Conservation (phyloP, 441 rosid species). For the Populus hybrid region DNA sequence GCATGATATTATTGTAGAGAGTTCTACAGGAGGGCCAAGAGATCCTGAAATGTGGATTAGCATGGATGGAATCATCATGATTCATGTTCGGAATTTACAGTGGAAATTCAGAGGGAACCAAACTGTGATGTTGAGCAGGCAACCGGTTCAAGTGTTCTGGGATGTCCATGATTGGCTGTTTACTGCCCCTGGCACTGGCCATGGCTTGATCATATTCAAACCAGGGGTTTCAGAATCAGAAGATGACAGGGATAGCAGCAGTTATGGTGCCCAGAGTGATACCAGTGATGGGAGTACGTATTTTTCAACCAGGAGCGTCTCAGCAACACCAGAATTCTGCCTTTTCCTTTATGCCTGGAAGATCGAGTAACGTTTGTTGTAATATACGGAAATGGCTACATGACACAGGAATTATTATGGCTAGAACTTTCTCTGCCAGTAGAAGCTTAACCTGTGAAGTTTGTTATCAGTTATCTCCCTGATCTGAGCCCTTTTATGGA, state of each 20-base stretch:
- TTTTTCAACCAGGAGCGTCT: constrained; percentile 22
- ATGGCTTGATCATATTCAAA: constrained; percentile 32
- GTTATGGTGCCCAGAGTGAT: constrained; percentile 5
- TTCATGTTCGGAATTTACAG: constrained; percentile 31
- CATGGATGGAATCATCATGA: constrained; percentile 30
- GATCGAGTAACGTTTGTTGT: constrained; percentile 13
- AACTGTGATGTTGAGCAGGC: constrained; percentile 26
- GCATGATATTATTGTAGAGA: constrained; percentile 30
- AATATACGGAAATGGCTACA: too few relatives aligned
- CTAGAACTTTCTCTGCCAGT: too few relatives aligned
- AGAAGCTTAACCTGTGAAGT: too few relatives aligned
- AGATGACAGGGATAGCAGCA: constrained; percentile 18
- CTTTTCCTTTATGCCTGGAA: constrained; percentile 33
- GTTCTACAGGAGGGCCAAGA: constrained; percentile 26
- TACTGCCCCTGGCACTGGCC: constrained; percentile 13
- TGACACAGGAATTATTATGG: too few relatives aligned
- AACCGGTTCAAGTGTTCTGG: constrained; percentile 31
- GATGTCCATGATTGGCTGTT: constrained; percentile 39
- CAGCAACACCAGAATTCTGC: constrained; percentile 21
- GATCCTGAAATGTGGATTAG: constrained; percentile 40
- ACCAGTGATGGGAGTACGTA: constrained; percentile 24
- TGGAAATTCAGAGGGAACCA: constrained; percentile 40
- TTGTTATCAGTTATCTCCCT: too few relatives aligned
- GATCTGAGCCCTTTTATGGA: too few relatives aligned
- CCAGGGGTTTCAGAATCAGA: constrained; percentile 24